Base-by-base conservation (phyloP, 495 filamentous ascomycete species). In the Talaromyces wortmannii region DNA sequence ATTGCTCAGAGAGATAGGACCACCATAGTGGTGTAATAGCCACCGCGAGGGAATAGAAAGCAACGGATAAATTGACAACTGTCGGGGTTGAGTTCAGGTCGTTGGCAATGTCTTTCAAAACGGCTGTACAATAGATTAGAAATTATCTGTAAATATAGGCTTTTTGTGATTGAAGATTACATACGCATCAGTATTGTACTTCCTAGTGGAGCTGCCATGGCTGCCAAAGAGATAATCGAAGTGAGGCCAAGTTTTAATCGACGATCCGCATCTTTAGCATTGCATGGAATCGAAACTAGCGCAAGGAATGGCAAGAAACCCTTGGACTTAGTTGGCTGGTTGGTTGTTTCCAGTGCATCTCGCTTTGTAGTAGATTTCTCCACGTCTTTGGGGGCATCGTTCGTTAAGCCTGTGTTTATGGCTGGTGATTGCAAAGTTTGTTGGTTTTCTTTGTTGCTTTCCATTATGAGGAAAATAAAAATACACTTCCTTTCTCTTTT, bases 1-100 rank as follows among this genome's bases (percentile, higher is more conserved):
- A 66, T 0, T 77, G 78, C 64, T 91, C 89, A 2, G 84, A 46
- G 16, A 46, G 16, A 15, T 46, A 46, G 15, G 83, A 88, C 88
- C 88, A 91, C 86, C 86, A 92, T 4, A 92, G 78, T 1, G 88
- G 88, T 55, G 85, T 89, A 45, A 91, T 83, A 32, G 81, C 77
- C 84, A 91, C 88, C 50, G 78, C 65, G 10, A 90, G 75, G 87
- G 90, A 88, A 61, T 89, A 91, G 33, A 90, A 64, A 6, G 88
- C 85, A 6, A 89, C 81, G n/a, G 84, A 83, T 43, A 90, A 63
- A 61, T 91, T 91, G 30, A 86, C 79, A 18, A 88, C 68, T 7
- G 83, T 80, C n/a, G 76, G 62, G 0, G 78, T 76, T 31, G 80
- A 70, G 48, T 80, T 36, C 16, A 91, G 70, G 31, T 85, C 78